Evolutionary conservation across 2,329 filamentous ascomycete species (phyloP).

Genomic region (Amphichorda felina): DNA sequence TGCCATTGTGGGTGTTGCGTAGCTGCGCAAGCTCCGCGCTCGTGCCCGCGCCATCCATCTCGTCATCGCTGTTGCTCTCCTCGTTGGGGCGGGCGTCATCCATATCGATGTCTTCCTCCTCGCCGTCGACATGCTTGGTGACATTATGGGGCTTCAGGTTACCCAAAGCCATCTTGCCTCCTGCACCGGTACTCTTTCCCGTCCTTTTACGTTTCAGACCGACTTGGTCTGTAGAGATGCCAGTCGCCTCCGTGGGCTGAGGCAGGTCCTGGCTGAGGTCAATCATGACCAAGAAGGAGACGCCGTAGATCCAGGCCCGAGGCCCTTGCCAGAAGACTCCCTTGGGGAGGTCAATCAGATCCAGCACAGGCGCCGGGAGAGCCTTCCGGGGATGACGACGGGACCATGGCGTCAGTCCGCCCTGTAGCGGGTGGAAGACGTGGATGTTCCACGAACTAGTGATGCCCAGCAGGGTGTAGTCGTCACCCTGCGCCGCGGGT

Average conservation of each 20-base stretch:
- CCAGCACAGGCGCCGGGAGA: slow-evolving; percentile 63
- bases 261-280: slow-evolving; percentile 63
- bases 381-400: slow-evolving; percentile 65
- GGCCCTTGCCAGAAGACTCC: slow-evolving; percentile 70
- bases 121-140: slow-evolving; percentile 24
- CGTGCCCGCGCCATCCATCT: slow-evolving; percentile 17
- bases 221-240: slow-evolving; percentile 14
- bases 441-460: slow-evolving; percentile 54
- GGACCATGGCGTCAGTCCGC: slow-evolving; percentile 75
- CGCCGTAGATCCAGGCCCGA: slow-evolving; percentile 79
- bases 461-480: slow-evolving; percentile 40
- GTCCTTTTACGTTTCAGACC: slow-evolving; percentile 39
- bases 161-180: slow-evolving; percentile 36
- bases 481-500: slow-evolving; percentile 21
- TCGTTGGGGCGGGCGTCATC: slow-evolving; percentile 23
- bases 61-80: slow-evolving; percentile 23
- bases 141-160: slow-evolving; percentile 31
- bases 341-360: slow-evolving; percentile 69
- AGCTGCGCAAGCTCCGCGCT: slow-evolving; percentile 9
- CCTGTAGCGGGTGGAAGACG: slow-evolving; percentile 68
- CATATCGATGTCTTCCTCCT: slow-evolving; percentile 25
- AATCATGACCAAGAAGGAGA: slow-evolving; percentile 84
- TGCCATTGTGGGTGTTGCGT: neutral
- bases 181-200: slow-evolving; percentile 36
- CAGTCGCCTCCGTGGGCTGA: slow-evolving; percentile 14